phyloP scores from a whole-genome alignment of 129 eudicot genomes.

The Ambrosia trifida region DNA sequence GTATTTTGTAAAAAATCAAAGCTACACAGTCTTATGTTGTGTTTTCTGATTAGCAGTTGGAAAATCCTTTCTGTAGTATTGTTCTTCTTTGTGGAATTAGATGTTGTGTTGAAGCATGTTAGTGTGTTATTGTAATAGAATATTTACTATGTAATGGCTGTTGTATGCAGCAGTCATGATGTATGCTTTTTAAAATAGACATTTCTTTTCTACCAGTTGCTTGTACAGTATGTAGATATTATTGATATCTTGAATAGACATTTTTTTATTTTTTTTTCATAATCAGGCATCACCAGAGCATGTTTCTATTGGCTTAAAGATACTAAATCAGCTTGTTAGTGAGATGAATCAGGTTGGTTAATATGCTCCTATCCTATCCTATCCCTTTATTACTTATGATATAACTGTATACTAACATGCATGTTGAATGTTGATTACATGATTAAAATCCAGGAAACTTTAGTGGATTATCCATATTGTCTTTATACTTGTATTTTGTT shows the following conservation, averaged over 20 bases:
- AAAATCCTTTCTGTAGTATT: no score
- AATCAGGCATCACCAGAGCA: constrained; percentile 79
- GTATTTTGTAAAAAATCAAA: not conserved
- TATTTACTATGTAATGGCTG: no score
- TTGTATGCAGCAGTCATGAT: no score
- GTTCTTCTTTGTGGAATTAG: no score
- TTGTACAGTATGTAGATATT: no score
- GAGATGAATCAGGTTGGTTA: constrained; percentile 97
- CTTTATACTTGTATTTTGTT: not conserved
- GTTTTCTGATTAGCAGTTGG: not conserved
- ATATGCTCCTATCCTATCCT: constrained; percentile 1
- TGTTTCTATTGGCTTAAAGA: constrained; percentile 89
- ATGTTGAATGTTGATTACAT: constrained; percentile 12
- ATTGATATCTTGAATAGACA: no score
- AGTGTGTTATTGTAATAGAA: no score
- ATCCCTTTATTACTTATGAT: not conserved
- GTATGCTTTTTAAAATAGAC: no score
- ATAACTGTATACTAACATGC: not conserved
- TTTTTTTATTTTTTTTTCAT: constrained; percentile 9
- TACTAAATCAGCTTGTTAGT: constrained; percentile 88
- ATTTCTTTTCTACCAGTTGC: not conserved
- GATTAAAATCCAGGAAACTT: not conserved
- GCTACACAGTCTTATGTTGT: constrained; percentile 10
- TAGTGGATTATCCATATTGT: constrained; percentile 1
- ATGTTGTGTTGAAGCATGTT: no score